Base-by-base conservation (phyloP, 176 grass and related monocot genomes). In the Oryza meridionalis region DNA sequence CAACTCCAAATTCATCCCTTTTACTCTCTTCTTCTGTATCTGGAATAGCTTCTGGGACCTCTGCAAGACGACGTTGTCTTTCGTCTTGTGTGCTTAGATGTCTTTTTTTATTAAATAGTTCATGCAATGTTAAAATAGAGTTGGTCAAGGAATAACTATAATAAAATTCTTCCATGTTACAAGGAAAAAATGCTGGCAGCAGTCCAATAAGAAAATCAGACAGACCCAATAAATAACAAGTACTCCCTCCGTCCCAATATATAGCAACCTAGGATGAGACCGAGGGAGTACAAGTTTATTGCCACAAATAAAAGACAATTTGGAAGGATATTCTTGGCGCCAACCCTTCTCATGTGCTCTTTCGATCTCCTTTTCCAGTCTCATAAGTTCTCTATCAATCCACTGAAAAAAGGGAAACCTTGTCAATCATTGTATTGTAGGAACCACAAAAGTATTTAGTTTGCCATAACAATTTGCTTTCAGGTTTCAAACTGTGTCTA, bases 311-410 rank as follows among this genome's bases (percentile, higher is more conserved):
- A 80, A 13, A 75, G 70, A 88, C 29, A 66, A 81, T 70, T 38
- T 67, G 64, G 44, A 82, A 92, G 96, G 96, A 98, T 95, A 98
- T 98, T 95, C 80, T 77, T 16, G 38, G 35, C 67, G 87, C 85
- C 84, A 91, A 49, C 96, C 96, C 75, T 95, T 93, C 42, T 80
- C 85, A 77, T 91, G 72, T 16, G 91, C 90, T 71, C 11, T 46
- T 69, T 77, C 45, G 31, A 95, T 93, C 66, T 77, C 33, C 64
- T 66, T 98, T 82, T 87, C 84, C 58, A 98, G 65, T 74, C 69
- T 93, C 75, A 14, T 5, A 82, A 98, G 76, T 78, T 98, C 91
- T 74, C 42, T 88, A 45, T 86, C 79, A 79, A 98, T 87, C 96
- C 96, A 92, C 93, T 98, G 82, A 85, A 89, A 88, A 80, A 69